Percentiles rank a stretch among this genome's conserved stretches.
Evolutionary conservation across 305 asterid species (phyloP).

Genomic region (Solanum hybrid): DNA sequence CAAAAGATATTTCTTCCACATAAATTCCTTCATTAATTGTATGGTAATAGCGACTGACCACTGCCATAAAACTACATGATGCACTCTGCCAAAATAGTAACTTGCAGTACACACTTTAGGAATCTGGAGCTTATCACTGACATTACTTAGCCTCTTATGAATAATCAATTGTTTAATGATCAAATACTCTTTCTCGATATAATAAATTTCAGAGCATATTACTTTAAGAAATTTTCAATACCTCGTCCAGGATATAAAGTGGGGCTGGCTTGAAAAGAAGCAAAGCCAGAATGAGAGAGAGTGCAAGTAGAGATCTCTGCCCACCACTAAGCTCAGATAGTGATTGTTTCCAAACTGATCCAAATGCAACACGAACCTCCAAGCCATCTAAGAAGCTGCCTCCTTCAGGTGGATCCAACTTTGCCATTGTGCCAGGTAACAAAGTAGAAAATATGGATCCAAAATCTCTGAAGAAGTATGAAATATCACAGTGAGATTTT

Average conservation of each 20-base stretch:
- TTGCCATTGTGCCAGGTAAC: constrained; percentile 94
- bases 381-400: constrained; percentile 86
- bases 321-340: constrained; percentile 98
- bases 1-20: neutral
- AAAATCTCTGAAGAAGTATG: constrained; percentile 60
- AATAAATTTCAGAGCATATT: neutral
- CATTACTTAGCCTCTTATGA: neutral
- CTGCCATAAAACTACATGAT: neutral
- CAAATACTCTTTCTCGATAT: neutral
- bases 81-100: neutral
- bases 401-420: constrained; percentile 92
- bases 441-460: constrained; percentile 96
- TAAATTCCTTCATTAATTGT: neutral
- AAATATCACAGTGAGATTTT: neutral
- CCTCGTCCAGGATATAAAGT: constrained; percentile 93
- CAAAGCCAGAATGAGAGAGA: constrained; percentile 87
- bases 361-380: constrained; percentile 96
- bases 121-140: neutral
- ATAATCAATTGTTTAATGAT: neutral
- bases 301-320: constrained; percentile 92
- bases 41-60: neutral
- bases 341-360: constrained; percentile 96
- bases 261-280: constrained; percentile 98
- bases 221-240: constrained; percentile 16
- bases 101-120: neutral